Evolutionary conservation across 2,329 filamentous ascomycete genomes (phyloP), one percentile per base, ranked within the genome.

Genomic region (Coniochaeta sp.): DNA sequence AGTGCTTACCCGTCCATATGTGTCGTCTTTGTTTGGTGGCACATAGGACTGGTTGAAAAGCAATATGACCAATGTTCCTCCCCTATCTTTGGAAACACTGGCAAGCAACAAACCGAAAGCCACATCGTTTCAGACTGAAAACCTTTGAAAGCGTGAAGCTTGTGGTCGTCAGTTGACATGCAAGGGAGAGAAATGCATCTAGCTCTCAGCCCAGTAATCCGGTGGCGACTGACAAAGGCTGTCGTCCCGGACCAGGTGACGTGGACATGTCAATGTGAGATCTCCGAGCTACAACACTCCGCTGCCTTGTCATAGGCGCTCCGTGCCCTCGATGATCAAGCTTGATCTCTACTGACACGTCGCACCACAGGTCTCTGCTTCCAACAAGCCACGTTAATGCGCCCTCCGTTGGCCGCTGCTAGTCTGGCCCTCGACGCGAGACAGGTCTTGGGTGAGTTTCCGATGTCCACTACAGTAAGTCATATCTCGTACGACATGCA

Each of bases 321-420:
- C 17, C 5, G 47, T 52, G 47, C 31, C 28, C 24, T 17, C 17
- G 54, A 24, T 38, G 54, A 38, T 57, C 54, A 57, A 57, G 54
- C 54, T 57, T 57, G 54, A 16, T 57, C 24, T 38, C 34, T 24
- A 34, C 31, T 38, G 54, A 57, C 54, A 57, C 54, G 54, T 57
- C 54, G 34, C 54, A 57, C 54, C 31, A 26, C 54, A 57, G 36
- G 34, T 57, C 54, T 57, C n/a, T 57, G 4, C 5, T n/a, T 57
- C 54, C 54, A 38, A 38, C 31, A 36, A 57, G 54, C 34, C 54
- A 57, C 28, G n/a, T 38, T 31, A 57, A 22, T 38, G 54, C 54
- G 33, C 7, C 31, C 50, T 4, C 7, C 31, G 26, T 4, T n/a
- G 34, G 28, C 22, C 33, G 22, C 31, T 57, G 34, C 38, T n/a